phyloP scores from a whole-genome alignment of 1,139 yeast genomes.

The Geotrichum cucujoidarum region DNA sequence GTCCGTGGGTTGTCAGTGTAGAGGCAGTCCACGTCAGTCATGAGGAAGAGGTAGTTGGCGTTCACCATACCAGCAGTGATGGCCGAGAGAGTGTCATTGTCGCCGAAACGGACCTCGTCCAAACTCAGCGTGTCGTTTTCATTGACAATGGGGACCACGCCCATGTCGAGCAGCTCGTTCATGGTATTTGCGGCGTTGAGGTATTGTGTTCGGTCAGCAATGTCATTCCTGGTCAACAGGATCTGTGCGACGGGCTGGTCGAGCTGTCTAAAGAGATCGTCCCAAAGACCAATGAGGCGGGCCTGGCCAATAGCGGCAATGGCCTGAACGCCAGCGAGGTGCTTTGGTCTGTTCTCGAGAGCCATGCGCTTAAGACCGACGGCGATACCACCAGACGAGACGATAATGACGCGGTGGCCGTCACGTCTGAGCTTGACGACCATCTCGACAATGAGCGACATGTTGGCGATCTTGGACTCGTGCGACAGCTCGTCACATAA shows the following conservation, averaged over 20 bases:
- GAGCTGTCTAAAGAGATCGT: slow-evolving; percentile 73
- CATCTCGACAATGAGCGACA: slow-evolving; percentile 90
- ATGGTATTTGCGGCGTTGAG: slow-evolving; percentile 89
- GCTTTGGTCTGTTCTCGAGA: slow-evolving; percentile 61
- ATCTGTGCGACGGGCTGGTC: slow-evolving; percentile 88
- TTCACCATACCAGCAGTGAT: slow-evolving; percentile 93
- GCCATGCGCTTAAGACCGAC: slow-evolving; percentile 82
- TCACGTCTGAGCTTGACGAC: slow-evolving; percentile 75
- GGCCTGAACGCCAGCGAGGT: slow-evolving; percentile 79
- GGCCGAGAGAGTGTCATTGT: slow-evolving; percentile 91
- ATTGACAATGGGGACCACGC: slow-evolving; percentile 89
- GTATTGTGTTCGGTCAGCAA: slow-evolving; percentile 85
- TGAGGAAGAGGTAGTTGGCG: slow-evolving; percentile 83
- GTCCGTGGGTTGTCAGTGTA: slow-evolving; percentile 87
- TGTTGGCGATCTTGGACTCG: slow-evolving; percentile 85
- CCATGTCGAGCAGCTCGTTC: slow-evolving; percentile 75
- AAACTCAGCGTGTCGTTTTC: slow-evolving; percentile 94
- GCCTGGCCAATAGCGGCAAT: slow-evolving; percentile 96
- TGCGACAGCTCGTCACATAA: slow-evolving; percentile 83
- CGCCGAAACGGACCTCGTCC: slow-evolving; percentile 89
- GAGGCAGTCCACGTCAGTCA: slow-evolving; percentile 93
- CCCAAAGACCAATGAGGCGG: slow-evolving; percentile 83
- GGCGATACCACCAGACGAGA: slow-evolving; percentile 95
- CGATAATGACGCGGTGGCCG: slow-evolving; percentile 84
- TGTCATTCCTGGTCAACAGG: slow-evolving; percentile 84